Evolutionary conservation across 768 basidiomycete species (phyloP), one percentile per base, ranked within the genome.

Genomic region (Multifurca ochricompacta): DNA sequence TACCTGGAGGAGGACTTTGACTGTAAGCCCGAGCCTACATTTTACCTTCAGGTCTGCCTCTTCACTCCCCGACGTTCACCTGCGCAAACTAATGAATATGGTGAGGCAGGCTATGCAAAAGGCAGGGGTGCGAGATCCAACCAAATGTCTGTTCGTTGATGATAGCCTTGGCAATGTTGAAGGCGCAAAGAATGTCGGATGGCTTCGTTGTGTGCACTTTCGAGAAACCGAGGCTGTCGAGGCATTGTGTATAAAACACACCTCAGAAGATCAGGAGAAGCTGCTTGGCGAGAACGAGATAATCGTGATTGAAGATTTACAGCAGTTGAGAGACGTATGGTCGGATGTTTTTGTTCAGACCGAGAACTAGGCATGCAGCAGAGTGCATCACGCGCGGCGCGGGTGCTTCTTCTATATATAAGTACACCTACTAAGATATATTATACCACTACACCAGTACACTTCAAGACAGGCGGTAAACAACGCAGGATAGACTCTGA

Each of bases 11-110:
- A 77, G 16, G 65, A 84, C 58, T 88, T 93, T 66, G 73, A 74
- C 4, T 91, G 89, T 72, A 93, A 93, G 63, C 91, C 91, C 4
- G 87, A 92, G 60, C 68, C 79, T 1, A 77, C 79, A 49, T 93
- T 73, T 65, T 93, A 87, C 63, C 65, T 71, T 39, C 70, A 80
- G 68, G 89, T 86, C 58, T 13, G 66, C 27, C 6, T 8, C 23
- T 41, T 30, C 11, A 6, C 35, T 63, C 16, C 34, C 34, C 14
- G 27, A 23, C 32, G 6, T 30, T 27, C 23, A 36, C 34, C 6
- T 31, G 14, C 31, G 30, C 21, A 32, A 35, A 32, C 40, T 35
- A 46, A 58, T 11, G 52, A 34, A 31, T 10, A 39, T 36, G 23
- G 44, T 30, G 9, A 28, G 48, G n/a, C 56, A 90, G 85, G 89